These are phyloP conservation scores for Sclerotinia spermophila DNA, from an alignment of 2,329 filamentous ascomycete genomes.

Conservation along the genomic window DNA sequence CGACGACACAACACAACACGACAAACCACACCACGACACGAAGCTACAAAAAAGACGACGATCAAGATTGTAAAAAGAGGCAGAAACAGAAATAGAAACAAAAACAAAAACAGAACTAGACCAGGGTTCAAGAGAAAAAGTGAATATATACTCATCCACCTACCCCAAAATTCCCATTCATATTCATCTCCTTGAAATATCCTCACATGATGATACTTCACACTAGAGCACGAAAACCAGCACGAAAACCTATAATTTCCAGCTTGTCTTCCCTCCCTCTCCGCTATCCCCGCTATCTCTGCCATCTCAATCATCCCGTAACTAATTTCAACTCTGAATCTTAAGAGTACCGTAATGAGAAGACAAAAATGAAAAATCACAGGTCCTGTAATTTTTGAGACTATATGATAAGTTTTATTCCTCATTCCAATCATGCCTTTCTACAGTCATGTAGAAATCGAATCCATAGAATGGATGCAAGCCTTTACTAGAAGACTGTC, in stretches of 20 bases:
- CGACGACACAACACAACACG: no score
- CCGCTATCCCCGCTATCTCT: background rate
- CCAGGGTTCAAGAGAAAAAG: no score
- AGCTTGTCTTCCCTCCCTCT: background rate
- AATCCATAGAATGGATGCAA: background rate
- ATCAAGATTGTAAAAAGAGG: no score
- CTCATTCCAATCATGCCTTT: background rate
- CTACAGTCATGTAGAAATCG: background rate
- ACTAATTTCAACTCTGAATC: background rate
- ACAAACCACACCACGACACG: no score
- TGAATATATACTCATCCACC: no score
- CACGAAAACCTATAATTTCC: background rate
- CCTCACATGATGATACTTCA: background rate
- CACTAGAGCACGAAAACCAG: background rate
- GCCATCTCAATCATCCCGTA: background rate
- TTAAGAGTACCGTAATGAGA: background rate
- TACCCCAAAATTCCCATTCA: background rate
- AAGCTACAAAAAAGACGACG: no score
- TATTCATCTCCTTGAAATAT: background rate
- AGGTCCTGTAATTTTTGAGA: background rate
- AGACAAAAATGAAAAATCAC: background rate
- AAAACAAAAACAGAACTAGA: no score
- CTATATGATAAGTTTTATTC: background rate
- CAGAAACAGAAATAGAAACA: no score
- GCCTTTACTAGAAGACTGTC: background rate